phyloP scores from a whole-genome alignment of 305 asterid species.

The Fraxinus baroniana region DNA sequence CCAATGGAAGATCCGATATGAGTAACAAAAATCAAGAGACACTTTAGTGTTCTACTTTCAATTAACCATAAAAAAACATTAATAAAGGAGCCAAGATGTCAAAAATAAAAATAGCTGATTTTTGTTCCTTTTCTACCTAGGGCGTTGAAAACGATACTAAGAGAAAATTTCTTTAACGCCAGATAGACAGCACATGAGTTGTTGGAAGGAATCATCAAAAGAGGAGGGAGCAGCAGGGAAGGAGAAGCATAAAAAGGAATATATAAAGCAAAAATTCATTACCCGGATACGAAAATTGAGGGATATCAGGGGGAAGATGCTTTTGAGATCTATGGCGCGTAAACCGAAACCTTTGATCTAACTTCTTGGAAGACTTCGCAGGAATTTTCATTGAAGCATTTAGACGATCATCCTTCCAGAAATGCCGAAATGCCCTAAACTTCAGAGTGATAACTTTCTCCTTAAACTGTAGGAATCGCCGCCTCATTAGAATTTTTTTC shows the following conservation, averaged over 20 bases:
- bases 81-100: neutral
- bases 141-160: neutral
- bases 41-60: neutral
- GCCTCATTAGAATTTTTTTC: conserved; percentile 53
- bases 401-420: conserved; percentile 78
- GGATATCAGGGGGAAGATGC: conserved; percentile 60
- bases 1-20: neutral
- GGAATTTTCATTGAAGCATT: conserved; percentile 61
- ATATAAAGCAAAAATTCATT: conserved; percentile 25
- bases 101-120: neutral
- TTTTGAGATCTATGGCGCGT: conserved; percentile 41
- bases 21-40: neutral
- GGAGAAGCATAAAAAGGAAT: neutral
- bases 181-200: neutral
- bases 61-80: neutral
- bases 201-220: conserved; percentile 2
- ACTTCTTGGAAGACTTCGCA: conserved; percentile 70
- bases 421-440: conserved; percentile 72
- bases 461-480: conserved; percentile 51
- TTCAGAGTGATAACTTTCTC: conserved; percentile 69
- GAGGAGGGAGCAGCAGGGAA: neutral
- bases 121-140: neutral
- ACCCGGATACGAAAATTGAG: conserved; percentile 52
- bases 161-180: neutral
- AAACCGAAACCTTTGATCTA: conserved; percentile 52